Evolutionary conservation across 192 early-diverging fungal genomes (phyloP).

Genomic region (Umbelopsis isabellina): DNA sequence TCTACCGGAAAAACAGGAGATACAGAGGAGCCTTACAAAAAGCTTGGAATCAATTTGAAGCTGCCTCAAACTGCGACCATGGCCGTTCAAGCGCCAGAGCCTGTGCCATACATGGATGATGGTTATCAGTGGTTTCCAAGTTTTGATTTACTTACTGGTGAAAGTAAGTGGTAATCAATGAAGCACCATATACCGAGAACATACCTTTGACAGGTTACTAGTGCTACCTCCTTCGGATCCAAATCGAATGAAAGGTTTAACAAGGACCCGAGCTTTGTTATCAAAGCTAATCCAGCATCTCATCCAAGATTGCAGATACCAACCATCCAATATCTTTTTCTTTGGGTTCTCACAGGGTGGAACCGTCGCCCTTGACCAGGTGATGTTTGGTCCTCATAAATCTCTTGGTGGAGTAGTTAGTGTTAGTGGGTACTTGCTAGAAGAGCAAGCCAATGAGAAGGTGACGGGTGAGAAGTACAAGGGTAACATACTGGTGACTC

Average conservation of each 20-base stretch:
- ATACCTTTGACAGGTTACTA: background rate
- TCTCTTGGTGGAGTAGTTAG: constrained; percentile 63
- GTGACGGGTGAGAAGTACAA: constrained; percentile 30
- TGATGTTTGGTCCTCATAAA: constrained; percentile 48
- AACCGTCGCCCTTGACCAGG: constrained; percentile 65
- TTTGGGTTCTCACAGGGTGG: constrained; percentile 83
- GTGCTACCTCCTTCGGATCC: constrained; percentile 45
- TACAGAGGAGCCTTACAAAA: constrained; percentile 60
- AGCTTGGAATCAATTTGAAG: constrained; percentile 60
- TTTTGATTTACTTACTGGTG: constrained; percentile 58
- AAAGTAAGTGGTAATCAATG: constrained; percentile 39
- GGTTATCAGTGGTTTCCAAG: constrained; percentile 70
- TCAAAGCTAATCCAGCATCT: constrained; percentile 49
- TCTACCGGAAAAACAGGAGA: constrained; percentile 37
- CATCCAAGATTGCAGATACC: constrained; percentile 49
- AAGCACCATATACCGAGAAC: background rate
- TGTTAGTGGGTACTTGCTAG: constrained; percentile 60
- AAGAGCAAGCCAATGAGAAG: constrained; percentile 40
- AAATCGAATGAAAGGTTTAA: constrained; percentile 48
- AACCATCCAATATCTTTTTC: constrained; percentile 52
- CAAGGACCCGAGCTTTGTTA: constrained; percentile 48
- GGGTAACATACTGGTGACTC: constrained; percentile 58
- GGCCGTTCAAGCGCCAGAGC: constrained; percentile 59
- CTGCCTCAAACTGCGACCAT: constrained; percentile 72
- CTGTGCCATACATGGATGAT: constrained; percentile 65